Percentiles rank a stretch among this genome's conserved stretches.
These are phyloP conservation scores for Xylariaceae sp. DNA, from an alignment of 2,329 filamentous ascomycete genomes.

Conservation along the genomic window DNA sequence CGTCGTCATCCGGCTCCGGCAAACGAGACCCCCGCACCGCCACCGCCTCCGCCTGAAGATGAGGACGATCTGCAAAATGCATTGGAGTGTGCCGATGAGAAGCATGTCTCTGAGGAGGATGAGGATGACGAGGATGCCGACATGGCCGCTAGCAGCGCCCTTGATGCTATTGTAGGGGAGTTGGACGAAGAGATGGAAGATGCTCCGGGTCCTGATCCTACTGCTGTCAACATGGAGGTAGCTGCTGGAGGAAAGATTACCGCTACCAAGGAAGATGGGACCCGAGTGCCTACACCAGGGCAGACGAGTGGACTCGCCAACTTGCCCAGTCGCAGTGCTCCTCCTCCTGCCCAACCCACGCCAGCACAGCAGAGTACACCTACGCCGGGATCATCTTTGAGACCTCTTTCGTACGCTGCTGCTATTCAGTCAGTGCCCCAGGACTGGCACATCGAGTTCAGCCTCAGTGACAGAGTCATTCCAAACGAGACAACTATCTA, in stretches of 20 bases:
- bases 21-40: slow-evolving; percentile 58
- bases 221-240: slow-evolving; percentile 90
- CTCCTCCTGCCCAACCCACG: slow-evolving; percentile 48
- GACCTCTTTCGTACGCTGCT: slow-evolving; percentile 82
- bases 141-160: slow-evolving; percentile 68
- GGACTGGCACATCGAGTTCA: slow-evolving; percentile 98
- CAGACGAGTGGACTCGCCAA: slow-evolving; percentile 54
- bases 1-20: slow-evolving; percentile 62
- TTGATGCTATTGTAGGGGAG: slow-evolving; percentile 91
- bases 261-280: slow-evolving; percentile 90
- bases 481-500: slow-evolving; percentile 95
- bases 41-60: slow-evolving; percentile 62
- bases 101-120: slow-evolving; percentile 77
- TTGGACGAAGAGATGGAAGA: slow-evolving; percentile 85
- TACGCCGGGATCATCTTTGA: slow-evolving; percentile 58
- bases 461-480: slow-evolving; percentile 81
- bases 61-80: slow-evolving; percentile 71
- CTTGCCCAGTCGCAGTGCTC: slow-evolving; percentile 47
- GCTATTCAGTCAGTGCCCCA: slow-evolving; percentile 81
- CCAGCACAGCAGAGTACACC: slow-evolving; percentile 48
- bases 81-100: slow-evolving; percentile 92
- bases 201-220: slow-evolving; percentile 74
- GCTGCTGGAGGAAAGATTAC: slow-evolving; percentile 86
- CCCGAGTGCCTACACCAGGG: slow-evolving; percentile 81
- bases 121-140: slow-evolving; percentile 66